Evolutionary conservation across 768 basidiomycete genomes (phyloP), one percentile per base, ranked within the genome.

Genomic region (Gloeostereum incarnatum): DNA sequence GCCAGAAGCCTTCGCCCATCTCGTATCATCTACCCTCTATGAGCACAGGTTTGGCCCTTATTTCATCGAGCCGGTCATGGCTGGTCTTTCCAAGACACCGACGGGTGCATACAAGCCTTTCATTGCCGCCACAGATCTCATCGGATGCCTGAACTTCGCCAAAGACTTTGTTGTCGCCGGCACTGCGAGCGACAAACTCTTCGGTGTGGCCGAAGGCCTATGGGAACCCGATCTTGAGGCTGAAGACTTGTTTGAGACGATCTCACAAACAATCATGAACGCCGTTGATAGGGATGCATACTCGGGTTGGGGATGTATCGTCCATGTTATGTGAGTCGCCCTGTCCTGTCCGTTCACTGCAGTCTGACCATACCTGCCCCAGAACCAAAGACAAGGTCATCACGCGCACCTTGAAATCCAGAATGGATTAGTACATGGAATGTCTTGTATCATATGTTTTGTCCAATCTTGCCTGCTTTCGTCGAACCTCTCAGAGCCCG

Each of bases 221-320:
- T 99, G 96, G 96, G 96, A 99, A 61, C 92, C 94, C 6, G 88
- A 92, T 58, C 67, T 99, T 57, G 92, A 82, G 55, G 78, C 93
- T 10, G 96, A 98, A 53, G 96, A 98, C 58, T 65, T 99, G 32
- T 99, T 99, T 53, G 96, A 99, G 68, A 98, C 96, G 2, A 92
- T 97, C 52, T 91, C 89, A 20, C 96, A 99, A 60, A 93, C 92
- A 5, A 61, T 99, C 43, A 59, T 98, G 59, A 98, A 93, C 51
- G 87, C 91, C 4, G 82, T 97, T 23, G 96, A 99, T 56, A 75
- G 96, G 33, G 96, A 98, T 61, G 92, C 94, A 16, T 89, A 78
- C 58, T 96, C 92, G 39, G 96, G 96, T 43, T 97, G 91, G 92
- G 96, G 96, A 30, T 90, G 81, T 25, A 61, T 96, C 39, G 96